Evolutionary conservation across 208 protist genomes (phyloP).

Genomic region (Crithidia mellificae): DNA sequence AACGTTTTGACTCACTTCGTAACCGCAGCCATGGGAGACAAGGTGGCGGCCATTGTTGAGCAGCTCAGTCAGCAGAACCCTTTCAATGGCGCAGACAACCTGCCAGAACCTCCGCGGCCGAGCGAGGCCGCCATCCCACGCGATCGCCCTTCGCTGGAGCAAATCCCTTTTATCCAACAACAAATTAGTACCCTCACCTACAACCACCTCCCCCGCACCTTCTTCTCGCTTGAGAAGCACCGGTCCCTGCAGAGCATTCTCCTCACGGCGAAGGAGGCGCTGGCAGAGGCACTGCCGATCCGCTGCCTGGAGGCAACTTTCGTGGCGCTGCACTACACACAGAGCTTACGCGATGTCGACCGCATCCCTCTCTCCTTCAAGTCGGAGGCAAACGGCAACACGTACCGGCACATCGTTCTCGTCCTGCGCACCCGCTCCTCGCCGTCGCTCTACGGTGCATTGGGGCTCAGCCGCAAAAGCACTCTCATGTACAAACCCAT

Average conservation of each 20-base stretch:
- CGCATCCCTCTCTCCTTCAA: conserved; percentile 90
- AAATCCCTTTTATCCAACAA: conserved; percentile 74
- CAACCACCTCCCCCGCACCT: conserved; percentile 90
- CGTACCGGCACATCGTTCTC: conserved; percentile 89
- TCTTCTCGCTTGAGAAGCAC: conserved; percentile 91
- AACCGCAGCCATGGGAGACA: conserved; percentile 14
- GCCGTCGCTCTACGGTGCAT: conserved; percentile 56
- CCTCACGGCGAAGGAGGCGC: conserved; percentile 76
- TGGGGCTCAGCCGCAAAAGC: conserved; percentile 85
- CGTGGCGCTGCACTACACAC: conserved; percentile 81
- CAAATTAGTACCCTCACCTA: conserved; percentile 78
- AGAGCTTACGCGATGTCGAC: conserved; percentile 70
- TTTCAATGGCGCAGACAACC: conserved; percentile 47
- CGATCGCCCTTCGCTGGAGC: conserved; percentile 44
- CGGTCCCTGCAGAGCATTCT: conserved; percentile 86
- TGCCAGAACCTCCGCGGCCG: conserved; percentile 74
- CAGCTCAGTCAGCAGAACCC: conserved; percentile 68
- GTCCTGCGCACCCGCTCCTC: conserved; percentile 43
- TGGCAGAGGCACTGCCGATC: conserved; percentile 87
- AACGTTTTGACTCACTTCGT: too few relatives aligned
- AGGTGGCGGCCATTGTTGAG: conserved; percentile 53
- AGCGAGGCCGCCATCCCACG: conserved; percentile 60
- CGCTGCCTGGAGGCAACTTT: conserved; percentile 92
- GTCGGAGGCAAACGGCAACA: conserved; percentile 59
- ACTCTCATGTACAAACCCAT: conserved; percentile 90